Evolutionary conservation across 23 red algal species (phyloP).

Genomic region (Gracilariopsis chorda): DNA sequence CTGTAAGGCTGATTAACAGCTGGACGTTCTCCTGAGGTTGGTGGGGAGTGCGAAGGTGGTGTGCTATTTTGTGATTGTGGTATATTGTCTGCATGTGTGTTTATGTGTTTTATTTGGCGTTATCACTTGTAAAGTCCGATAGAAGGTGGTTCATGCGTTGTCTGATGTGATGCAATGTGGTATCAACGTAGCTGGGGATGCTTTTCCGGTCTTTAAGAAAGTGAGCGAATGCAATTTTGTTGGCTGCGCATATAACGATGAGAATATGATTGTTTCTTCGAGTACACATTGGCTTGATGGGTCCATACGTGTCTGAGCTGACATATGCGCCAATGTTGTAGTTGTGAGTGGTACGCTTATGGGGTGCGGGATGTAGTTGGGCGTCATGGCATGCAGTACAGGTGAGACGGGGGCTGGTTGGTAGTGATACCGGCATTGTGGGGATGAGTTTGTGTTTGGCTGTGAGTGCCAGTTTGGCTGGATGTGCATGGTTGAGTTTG

Average conservation of each 20-base stretch:
- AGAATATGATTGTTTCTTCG: background rate
- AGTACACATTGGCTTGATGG: background rate
- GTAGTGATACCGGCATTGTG: background rate
- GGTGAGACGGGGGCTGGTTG: background rate
- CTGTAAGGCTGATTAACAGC: no score
- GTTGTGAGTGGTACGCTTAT: background rate
- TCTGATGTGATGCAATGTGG: background rate
- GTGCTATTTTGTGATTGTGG: no score
- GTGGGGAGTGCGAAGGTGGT: no score
- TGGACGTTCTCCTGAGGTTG: no score
- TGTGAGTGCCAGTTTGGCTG: background rate
- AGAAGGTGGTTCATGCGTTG: no score
- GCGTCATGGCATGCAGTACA: background rate
- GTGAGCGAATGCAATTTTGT: background rate
- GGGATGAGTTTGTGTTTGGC: constrained; percentile 8
- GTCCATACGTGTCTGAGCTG: constrained; percentile 1
- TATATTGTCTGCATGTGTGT: no score
- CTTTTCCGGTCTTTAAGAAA: background rate
- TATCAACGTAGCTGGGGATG: background rate
- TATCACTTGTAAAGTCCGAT: no score
- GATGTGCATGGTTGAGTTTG: background rate
- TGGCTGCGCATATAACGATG: background rate
- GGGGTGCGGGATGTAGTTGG: background rate
- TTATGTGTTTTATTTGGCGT: no score
- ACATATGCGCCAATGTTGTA: background rate